Percentiles rank a stretch among this genome's conserved stretches.
phyloP scores from a whole-genome alignment of 805 yeast species.

The Spathaspora boniae region DNA sequence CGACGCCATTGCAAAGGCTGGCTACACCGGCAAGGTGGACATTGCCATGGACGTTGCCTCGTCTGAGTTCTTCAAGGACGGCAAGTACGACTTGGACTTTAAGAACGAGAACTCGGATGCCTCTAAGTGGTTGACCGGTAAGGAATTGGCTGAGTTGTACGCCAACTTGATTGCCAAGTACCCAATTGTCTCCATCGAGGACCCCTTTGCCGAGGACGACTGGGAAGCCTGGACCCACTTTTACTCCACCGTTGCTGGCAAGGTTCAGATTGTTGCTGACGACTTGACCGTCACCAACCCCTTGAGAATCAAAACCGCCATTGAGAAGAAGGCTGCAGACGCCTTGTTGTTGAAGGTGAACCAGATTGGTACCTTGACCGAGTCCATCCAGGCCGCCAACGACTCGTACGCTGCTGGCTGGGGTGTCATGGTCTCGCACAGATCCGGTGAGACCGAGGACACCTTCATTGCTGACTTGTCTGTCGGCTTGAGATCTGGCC shows the following conservation, averaged over 20 bases:
- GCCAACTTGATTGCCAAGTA: slow-evolving; percentile 74
- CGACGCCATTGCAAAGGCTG: slow-evolving; percentile 87
- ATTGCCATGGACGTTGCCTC: slow-evolving; percentile 97
- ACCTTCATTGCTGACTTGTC: slow-evolving; percentile 95
- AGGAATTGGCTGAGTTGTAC: slow-evolving; percentile 84
- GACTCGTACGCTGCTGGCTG: slow-evolving; percentile 94
- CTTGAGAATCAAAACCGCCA: slow-evolving; percentile 88
- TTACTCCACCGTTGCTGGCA: slow-evolving; percentile 61
- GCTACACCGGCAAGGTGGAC: slow-evolving; percentile 88
- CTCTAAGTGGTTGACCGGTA: slow-evolving; percentile 88
- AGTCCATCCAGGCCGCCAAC: slow-evolving; percentile 95
- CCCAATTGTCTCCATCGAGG: slow-evolving; percentile 98
- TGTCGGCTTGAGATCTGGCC: slow-evolving; percentile 98
- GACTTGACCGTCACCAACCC: slow-evolving; percentile 99
- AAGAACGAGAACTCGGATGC: slow-evolving; percentile 92
- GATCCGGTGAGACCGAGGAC: slow-evolving; percentile 99
- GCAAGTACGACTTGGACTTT: slow-evolving; percentile 96
- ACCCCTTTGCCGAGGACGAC: slow-evolving; percentile 99
- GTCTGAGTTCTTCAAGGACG: slow-evolving; percentile 96
- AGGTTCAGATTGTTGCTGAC: slow-evolving; percentile 92
- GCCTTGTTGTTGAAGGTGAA: slow-evolving; percentile 95
- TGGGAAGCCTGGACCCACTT: slow-evolving; percentile 97
- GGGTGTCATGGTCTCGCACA: slow-evolving; percentile 99
- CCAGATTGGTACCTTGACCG: slow-evolving; percentile 97
- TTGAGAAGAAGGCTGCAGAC: slow-evolving; percentile 93